Conservation (phyloP, 2,329 filamentous ascomycete genomes). For the Aspergillus sojae region DNA sequence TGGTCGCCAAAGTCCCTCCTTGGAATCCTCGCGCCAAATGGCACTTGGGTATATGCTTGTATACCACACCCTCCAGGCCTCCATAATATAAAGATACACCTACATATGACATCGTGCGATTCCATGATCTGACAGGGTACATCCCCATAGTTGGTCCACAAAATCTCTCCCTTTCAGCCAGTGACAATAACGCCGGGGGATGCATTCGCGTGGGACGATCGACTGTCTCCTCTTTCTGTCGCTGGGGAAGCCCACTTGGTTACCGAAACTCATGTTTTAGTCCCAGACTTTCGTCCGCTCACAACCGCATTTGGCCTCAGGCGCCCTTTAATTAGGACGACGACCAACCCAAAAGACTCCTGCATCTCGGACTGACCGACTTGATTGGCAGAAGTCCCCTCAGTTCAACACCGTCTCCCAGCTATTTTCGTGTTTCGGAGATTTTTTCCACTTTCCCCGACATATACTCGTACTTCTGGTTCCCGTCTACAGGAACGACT, state of each 20-base stretch:
- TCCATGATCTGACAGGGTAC: neutral
- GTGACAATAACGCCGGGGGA: constrained; percentile 12
- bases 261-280: neutral
- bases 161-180: neutral
- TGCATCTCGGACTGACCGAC: neutral
- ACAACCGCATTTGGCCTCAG: neutral
- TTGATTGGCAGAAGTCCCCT: constrained; percentile 10
- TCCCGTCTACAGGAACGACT: neutral
- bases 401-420: neutral
- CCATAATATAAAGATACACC: neutral
- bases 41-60: neutral
- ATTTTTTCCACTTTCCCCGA: neutral
- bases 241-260: constrained; percentile 14
- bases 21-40: neutral
- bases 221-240: constrained; percentile 8
- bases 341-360: neutral
- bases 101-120: neutral
- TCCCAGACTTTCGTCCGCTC: neutral
- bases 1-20: neutral
- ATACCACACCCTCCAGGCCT: neutral
- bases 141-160: neutral
- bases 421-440: constrained; percentile 1
- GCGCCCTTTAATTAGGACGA: constrained; percentile 10
- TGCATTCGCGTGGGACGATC: constrained; percentile 21
- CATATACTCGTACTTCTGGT: neutral